A percentile compares a stretch with the other conserved stretches of the same genome.
phyloP scores from a whole-genome alignment of 495 filamentous ascomycete genomes.

The Penicillium ochrochloron region DNA sequence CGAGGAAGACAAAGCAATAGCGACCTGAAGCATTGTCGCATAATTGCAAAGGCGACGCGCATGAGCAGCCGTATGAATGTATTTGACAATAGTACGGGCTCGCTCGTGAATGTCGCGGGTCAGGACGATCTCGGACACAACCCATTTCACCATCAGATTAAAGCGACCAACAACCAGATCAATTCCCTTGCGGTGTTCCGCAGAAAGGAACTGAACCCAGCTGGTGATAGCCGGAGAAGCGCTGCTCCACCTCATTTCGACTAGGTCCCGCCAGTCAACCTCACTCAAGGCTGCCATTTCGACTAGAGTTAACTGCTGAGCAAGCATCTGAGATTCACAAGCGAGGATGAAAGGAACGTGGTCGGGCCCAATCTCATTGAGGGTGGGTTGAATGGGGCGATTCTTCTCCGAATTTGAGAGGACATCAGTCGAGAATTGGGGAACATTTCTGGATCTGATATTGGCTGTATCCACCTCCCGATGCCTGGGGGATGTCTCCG shows the following conservation, averaged over 20 bases:
- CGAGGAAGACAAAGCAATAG: constrained; percentile 84
- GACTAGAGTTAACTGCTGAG: constrained; percentile 93
- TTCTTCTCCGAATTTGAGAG: constrained; percentile 45
- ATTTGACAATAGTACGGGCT: constrained; percentile 82
- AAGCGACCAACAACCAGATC: constrained; percentile 96
- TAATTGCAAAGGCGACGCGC: constrained; percentile 88
- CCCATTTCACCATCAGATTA: constrained; percentile 98
- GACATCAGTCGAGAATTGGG: constrained; percentile 44
- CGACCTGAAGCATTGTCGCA: constrained; percentile 94
- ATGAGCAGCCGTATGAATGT: constrained; percentile 88
- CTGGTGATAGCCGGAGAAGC: constrained; percentile 64
- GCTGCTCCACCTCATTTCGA: constrained; percentile 90
- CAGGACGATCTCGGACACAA: constrained; percentile 86
- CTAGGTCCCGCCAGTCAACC: constrained; percentile 96
- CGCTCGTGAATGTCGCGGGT: constrained; percentile 83
- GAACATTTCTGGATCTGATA: constrained; percentile 32
- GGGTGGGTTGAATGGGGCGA: constrained; percentile 16
- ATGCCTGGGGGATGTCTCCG: constrained; percentile 53
- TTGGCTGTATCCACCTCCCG: constrained; percentile 24
- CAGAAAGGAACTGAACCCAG: constrained; percentile 92
- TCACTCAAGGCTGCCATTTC: constrained; percentile 96
- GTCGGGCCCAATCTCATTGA: constrained; percentile 22
- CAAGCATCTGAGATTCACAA: constrained; percentile 86
- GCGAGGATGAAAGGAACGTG: constrained; percentile 93
- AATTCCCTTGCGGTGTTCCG: constrained; percentile 82